These are phyloP conservation scores for Aegilops speltoides DNA, from an alignment of 176 grass and related monocot species.

Conservation along the genomic window DNA sequence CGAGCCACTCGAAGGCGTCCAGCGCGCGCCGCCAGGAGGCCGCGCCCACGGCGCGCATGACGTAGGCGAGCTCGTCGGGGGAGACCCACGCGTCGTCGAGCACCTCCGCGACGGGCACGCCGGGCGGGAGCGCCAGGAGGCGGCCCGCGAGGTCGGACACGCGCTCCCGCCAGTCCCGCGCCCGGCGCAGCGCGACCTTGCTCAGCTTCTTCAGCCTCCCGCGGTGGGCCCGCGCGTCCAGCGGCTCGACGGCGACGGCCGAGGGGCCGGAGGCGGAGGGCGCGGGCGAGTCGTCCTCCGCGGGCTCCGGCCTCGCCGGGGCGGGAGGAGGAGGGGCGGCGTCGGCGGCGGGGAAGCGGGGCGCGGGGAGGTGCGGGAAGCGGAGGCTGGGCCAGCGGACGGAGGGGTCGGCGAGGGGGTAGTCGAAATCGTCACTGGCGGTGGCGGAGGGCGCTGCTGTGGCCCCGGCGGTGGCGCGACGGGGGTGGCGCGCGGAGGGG, in stretches of 20 bases:
- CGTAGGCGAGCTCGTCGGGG: conserved; percentile 65
- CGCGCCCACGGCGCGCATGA: conserved; percentile 63
- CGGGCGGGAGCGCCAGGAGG: conserved; percentile 54
- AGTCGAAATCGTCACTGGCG: conserved; percentile 50
- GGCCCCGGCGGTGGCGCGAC: conserved; percentile 15
- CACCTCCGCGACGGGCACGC: conserved; percentile 53
- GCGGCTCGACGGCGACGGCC: conserved; percentile 44
- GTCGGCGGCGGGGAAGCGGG: conserved; percentile 34
- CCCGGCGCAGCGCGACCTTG: conserved; percentile 77
- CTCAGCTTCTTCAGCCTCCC: conserved; percentile 71
- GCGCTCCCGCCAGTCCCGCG: conserved; percentile 72
- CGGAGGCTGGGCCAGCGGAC: conserved; percentile 85
- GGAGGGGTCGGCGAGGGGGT: conserved; percentile 77
- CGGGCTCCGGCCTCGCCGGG: conserved; percentile 4
- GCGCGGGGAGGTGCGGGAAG: conserved; percentile 52
- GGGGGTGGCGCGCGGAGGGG: conserved; percentile 33
- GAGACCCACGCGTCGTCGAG: conserved; percentile 56
- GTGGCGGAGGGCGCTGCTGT: conserved; percentile 30
- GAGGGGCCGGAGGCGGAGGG: neutral
- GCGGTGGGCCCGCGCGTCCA: conserved; percentile 66
- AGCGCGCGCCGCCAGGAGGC: conserved; percentile 72
- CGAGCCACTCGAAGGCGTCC: conserved; percentile 92
- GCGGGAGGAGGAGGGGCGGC: neutral
- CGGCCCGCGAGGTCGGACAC: conserved; percentile 52
- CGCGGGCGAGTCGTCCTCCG: neutral